These are phyloP conservation scores for Thraustotheca clavata DNA, from an alignment of 352 stramenopile genomes.

Conservation along the genomic window DNA sequence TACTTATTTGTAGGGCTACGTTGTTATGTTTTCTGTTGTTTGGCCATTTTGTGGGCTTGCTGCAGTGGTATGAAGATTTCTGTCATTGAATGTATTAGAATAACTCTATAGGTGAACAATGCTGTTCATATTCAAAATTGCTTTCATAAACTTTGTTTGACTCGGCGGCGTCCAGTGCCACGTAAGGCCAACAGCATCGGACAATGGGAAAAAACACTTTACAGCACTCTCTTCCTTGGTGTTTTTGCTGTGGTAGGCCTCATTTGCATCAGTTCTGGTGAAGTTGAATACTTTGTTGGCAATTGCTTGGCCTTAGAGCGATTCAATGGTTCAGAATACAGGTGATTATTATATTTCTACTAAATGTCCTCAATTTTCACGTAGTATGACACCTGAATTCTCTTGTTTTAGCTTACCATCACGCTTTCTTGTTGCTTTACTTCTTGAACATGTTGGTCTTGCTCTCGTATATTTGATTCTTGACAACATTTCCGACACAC, in stretches of 20 bases:
- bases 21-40: constrained; percentile 84
- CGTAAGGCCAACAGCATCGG: constrained; percentile 79
- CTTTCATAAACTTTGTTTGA: constrained; percentile 73
- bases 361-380: neutral
- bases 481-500: constrained; percentile 76
- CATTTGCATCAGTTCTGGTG: constrained; percentile 74
- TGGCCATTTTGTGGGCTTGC: constrained; percentile 79
- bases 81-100: neutral
- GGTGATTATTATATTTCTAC: constrained; percentile 32
- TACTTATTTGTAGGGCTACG: constrained; percentile 45
- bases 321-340: constrained; percentile 77
- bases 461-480: constrained; percentile 67
- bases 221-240: constrained; percentile 70
- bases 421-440: constrained; percentile 66
- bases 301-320: constrained; percentile 60
- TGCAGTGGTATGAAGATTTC: constrained; percentile 30
- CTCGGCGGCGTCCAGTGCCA: constrained; percentile 57
- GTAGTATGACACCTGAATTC: constrained; percentile 77
- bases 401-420: constrained; percentile 66
- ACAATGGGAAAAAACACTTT: constrained; percentile 83
- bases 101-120: constrained; percentile 48
- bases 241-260: constrained; percentile 78
- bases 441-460: constrained; percentile 65
- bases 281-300: constrained; percentile 76
- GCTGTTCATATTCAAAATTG: constrained; percentile 75